These are phyloP conservation scores for Sanghuangporus weigelae DNA, from an alignment of 1,284 basidiomycete species.

Conservation along the genomic window DNA sequence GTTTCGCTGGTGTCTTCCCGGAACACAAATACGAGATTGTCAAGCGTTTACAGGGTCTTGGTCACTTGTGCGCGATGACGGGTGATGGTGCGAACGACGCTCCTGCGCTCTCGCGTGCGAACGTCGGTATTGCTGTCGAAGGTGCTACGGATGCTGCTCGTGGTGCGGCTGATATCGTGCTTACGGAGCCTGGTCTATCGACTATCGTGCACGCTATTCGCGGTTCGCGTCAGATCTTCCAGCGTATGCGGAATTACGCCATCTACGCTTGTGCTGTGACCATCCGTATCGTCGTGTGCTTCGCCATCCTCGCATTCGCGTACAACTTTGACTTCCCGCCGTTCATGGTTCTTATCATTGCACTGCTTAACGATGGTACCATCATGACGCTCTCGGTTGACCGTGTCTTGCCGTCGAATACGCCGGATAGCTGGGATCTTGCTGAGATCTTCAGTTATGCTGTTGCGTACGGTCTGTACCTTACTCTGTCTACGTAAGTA, in stretches of 20 bases:
- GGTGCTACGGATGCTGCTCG: slow-evolving; percentile 95
- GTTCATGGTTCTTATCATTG: slow-evolving; percentile 99
- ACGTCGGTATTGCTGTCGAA: slow-evolving; percentile 96
- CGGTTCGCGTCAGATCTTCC: slow-evolving; percentile 94
- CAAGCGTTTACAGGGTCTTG: slow-evolving; percentile 90
- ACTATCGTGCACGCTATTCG: slow-evolving; percentile 97
- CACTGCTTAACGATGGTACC: slow-evolving; percentile 94
- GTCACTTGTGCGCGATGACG: slow-evolving; percentile 88
- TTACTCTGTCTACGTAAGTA: slow-evolving; percentile 83
- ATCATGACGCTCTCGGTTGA: slow-evolving; percentile 99
- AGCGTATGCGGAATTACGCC: slow-evolving; percentile 95
- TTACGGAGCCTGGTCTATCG: slow-evolving; percentile 93
- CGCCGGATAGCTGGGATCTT: slow-evolving; percentile 93
- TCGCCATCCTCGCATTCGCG: slow-evolving; percentile 91
- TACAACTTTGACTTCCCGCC: slow-evolving; percentile 99
- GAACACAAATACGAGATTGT: slow-evolving; percentile 94
- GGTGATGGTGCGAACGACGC: slow-evolving; percentile 98
- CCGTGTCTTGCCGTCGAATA: slow-evolving; percentile 89
- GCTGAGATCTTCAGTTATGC: slow-evolving; percentile 96
- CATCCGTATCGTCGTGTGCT: slow-evolving; percentile 98
- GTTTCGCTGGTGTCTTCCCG: slow-evolving; percentile 95
- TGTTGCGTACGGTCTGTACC: slow-evolving; percentile 90
- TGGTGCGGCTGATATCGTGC: slow-evolving; percentile 92
- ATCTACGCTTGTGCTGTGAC: slow-evolving; percentile 91
- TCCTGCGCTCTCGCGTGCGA: slow-evolving; percentile 89